Evolutionary conservation across 768 basidiomycete species (phyloP), one percentile per base, ranked within the genome.

Genomic region (Cyathus striatus): DNA sequence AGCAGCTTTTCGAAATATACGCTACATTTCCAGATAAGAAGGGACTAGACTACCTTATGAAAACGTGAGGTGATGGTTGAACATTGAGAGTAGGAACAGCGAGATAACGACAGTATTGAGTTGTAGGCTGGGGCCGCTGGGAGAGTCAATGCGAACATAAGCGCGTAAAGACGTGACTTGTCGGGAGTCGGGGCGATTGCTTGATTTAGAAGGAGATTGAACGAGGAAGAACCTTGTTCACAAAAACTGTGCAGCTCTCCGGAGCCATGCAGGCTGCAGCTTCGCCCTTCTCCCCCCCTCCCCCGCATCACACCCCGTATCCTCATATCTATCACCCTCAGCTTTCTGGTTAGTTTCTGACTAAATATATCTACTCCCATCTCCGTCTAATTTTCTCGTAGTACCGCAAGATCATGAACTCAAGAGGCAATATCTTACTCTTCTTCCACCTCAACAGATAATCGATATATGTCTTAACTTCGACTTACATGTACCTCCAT

Each of bases 401-500:
- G 63, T 49, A 26, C 58, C 58, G 40, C 63, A 66, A 62, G 76
- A 80, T 56, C 72, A 80, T 58, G 70, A 79, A 40, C 77, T 83
- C 63, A 88, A 87, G 59, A 75, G 78, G 49, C 75, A 77, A 48
- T 90, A 90, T 65, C 69, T 90, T 33, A 69, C 72, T 18, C 70
- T 86, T 17, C 70, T 90, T 6, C 73, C 80, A 18, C 77, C 73
- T 17, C 72, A 76, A 35, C 84, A 89, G 63, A 73, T 90, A 55
- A 86, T 90, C 56, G 87, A 88, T 51, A 79, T 90, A 53, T 89
- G 84, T 57, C 69, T 90, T 46, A 71, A 73, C 26, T 81, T 86
- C 53, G 83, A 89, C 52, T 58, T 78, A 6, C 75, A 88, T 66
- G 79, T 81, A 12, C 79, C 85, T 10, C 64, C 73, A 27, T 81